phyloP scores from a whole-genome alignment of 805 yeast species.

The Candida railenensis region DNA sequence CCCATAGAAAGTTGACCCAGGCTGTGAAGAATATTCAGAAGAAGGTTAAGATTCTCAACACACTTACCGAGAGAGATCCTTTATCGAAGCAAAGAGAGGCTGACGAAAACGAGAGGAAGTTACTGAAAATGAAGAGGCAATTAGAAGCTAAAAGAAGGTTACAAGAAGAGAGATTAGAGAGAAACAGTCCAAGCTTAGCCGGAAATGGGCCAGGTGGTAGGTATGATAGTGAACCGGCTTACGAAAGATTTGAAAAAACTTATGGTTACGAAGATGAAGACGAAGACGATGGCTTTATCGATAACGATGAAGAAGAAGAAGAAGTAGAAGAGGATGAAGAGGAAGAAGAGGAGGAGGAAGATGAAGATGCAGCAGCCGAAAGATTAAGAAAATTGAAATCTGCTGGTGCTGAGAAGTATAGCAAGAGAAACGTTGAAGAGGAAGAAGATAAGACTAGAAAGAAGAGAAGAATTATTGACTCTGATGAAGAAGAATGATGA shows the following conservation, averaged over 20 bases:
- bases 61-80: conserved; percentile 64
- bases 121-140: conserved; percentile 63
- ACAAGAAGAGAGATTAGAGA: conserved; percentile 59
- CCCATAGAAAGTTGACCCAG: conserved; percentile 76
- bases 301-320: conserved; percentile 41
- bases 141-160: conserved; percentile 58
- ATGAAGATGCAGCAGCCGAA: conserved; percentile 50
- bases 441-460: conserved; percentile 34
- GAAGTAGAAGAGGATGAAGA: conserved; percentile 30
- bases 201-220: conserved; percentile 11
- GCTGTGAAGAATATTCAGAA: conserved; percentile 56
- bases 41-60: conserved; percentile 49
- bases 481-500: conserved; percentile 47
- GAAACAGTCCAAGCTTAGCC: conserved; percentile 30
- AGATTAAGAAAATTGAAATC: conserved; percentile 54
- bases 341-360: conserved; percentile 32
- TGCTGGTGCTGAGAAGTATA: conserved; percentile 54
- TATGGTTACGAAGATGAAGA: conserved; percentile 32
- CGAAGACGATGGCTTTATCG: conserved; percentile 44
- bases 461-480: conserved; percentile 49
- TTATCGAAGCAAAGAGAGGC: conserved; percentile 63
- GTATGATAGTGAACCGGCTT: conserved; percentile 29
- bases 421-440: conserved; percentile 14
- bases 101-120: conserved; percentile 60
- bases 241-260: conserved; percentile 36